These are phyloP conservation scores for Lathyrus tuberosus DNA, from an alignment of 306 rosid genomes.

Conservation along the genomic window DNA sequence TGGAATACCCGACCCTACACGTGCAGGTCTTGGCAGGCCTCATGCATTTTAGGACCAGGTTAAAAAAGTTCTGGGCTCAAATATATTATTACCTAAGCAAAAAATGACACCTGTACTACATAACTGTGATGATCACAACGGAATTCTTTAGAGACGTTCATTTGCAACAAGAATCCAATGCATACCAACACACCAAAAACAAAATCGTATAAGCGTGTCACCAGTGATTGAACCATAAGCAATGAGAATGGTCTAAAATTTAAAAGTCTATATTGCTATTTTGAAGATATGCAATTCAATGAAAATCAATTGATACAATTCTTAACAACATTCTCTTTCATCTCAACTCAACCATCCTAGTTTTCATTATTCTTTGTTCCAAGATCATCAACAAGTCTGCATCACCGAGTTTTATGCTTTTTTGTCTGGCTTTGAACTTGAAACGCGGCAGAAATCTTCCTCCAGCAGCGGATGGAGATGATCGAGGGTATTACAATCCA, in stretches of 20 bases:
- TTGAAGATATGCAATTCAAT: neutral
- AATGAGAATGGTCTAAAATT: neutral
- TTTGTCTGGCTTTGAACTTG: conserved; percentile 56
- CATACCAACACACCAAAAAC: too few species aligned
- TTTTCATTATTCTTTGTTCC: neutral
- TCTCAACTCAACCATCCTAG: conserved; percentile 30
- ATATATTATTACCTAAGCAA: too few species aligned
- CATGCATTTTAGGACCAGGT: too few species aligned
- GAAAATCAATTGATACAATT: conserved; percentile 25
- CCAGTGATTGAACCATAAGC: neutral
- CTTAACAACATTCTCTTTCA: conserved; percentile 2
- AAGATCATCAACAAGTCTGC: conserved; percentile 23
- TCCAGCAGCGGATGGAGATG: conserved; percentile 77
- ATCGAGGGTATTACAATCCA: conserved; percentile 79
- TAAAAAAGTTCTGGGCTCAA: too few species aligned
- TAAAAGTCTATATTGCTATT: conserved; percentile 7
- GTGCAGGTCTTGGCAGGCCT: too few species aligned
- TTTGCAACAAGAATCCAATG: neutral
- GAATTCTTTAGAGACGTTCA: neutral
- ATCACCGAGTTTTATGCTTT: conserved; percentile 71
- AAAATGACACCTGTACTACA: too few species aligned
- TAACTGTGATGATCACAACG: too few species aligned
- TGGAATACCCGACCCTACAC: too few species aligned
- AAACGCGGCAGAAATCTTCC: conserved; percentile 60
- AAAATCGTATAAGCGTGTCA: too few species aligned